These are phyloP conservation scores for Ceratobasidium sp. DNA, from an alignment of 1,284 basidiomycete genomes.

Conservation along the genomic window DNA sequence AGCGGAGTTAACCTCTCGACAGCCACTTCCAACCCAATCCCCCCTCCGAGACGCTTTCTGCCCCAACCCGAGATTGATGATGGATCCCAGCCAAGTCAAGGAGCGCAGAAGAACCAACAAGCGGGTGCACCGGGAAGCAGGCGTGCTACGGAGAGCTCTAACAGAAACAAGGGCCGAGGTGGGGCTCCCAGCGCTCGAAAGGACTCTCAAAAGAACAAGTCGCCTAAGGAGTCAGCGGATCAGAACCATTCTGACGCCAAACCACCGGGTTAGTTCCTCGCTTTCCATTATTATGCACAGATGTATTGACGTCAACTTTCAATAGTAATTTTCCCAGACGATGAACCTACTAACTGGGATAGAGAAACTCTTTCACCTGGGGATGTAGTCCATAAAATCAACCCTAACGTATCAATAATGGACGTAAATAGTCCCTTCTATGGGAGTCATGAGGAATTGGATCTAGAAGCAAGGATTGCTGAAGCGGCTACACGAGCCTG, in stretches of 20 bases:
- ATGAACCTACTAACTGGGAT: slow-evolving; percentile 23
- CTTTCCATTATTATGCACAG: not conserved
- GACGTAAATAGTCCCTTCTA: slow-evolving; percentile 7
- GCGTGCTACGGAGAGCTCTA: not conserved
- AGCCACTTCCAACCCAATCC: not conserved
- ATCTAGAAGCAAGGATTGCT: slow-evolving; percentile 10
- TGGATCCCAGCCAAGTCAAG: not conserved
- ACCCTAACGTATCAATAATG: not conserved
- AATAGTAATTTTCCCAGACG: slow-evolving; percentile 16
- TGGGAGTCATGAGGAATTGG: not conserved
- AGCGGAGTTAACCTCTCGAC: slow-evolving; percentile 36
- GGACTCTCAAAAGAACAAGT: not conserved
- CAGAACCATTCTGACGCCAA: not conserved
- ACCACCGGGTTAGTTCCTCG: not conserved
- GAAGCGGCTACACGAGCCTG: slow-evolving; percentile 36
- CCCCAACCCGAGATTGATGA: slow-evolving; percentile 7
- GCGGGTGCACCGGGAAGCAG: not conserved
- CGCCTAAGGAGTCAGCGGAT: not conserved
- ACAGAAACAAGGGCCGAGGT: not conserved
- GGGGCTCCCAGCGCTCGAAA: not conserved
- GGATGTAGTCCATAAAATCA: slow-evolving; percentile 14
- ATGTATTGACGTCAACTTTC: not conserved
- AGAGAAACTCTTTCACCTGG: slow-evolving; percentile 29
- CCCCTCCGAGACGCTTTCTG: not conserved
- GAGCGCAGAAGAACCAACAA: not conserved